Conservation (phyloP, 2,329 filamentous ascomycete genomes). For the Cercospora sp. region DNA sequence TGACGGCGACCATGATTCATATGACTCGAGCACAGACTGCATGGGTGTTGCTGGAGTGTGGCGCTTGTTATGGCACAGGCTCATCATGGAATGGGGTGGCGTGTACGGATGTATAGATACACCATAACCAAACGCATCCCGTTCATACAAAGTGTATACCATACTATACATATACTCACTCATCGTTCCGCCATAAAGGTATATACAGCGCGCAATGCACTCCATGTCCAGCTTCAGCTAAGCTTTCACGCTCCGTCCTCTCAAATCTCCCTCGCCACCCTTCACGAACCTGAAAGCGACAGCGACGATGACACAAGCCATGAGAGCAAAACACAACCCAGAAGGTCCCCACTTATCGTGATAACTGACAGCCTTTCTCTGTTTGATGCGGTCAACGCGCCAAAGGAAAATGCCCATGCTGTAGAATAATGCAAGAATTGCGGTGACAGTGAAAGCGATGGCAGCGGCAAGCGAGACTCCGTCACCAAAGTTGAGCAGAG, state of each 20-base stretch:
- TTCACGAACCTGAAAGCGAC: conserved; percentile 73
- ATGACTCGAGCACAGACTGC: not conserved
- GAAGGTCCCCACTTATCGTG: conserved; percentile 88
- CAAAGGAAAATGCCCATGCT: conserved; percentile 83
- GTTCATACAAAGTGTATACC: not conserved
- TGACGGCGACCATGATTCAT: not conserved
- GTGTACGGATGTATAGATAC: not conserved
- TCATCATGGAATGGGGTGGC: too few species aligned
- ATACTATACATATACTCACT: not conserved
- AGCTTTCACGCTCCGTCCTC: conserved; percentile 14
- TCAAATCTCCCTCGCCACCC: conserved; percentile 52
- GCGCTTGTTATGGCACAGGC: too few species aligned
- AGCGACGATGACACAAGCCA: conserved; percentile 73
- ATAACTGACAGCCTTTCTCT: conserved; percentile 80
- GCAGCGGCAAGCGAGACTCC: conserved; percentile 63
- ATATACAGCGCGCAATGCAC: not conserved
- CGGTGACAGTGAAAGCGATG: conserved; percentile 74
- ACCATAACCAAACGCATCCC: not conserved
- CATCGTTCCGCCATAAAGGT: not conserved
- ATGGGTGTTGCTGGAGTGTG: too few species aligned
- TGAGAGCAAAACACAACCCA: conserved; percentile 69
- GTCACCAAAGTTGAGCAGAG: conserved; percentile 77
- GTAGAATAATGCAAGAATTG: conserved; percentile 77
- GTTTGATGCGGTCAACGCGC: conserved; percentile 81
- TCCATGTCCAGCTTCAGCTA: not conserved